A percentile compares a stretch with the other conserved stretches of the same genome.
Conservation (phyloP, 305 asterid genomes). For the Solanum hybrid region DNA sequence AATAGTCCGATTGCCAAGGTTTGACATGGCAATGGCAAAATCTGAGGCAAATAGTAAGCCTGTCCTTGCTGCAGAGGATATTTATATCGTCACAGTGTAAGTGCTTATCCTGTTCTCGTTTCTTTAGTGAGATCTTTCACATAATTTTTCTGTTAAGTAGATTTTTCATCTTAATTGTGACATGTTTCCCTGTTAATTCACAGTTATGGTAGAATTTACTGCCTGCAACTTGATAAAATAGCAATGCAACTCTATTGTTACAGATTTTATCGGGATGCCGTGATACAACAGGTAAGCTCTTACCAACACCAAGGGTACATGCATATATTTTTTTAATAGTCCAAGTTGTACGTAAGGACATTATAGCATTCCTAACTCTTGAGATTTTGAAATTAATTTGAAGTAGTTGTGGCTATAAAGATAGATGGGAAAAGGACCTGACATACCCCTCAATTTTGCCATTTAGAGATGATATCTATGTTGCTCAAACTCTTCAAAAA, state of each 20-base stretch:
- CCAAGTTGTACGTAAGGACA: neutral
- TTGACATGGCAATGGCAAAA: slow-evolving; percentile 82
- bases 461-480: neutral
- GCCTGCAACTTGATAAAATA: slow-evolving; percentile 86
- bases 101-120: slow-evolving; percentile 6
- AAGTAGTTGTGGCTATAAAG: neutral
- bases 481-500: neutral
- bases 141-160: neutral
- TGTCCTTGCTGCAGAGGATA: slow-evolving; percentile 77
- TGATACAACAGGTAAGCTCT: slow-evolving; percentile 67
- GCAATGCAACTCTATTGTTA: slow-evolving; percentile 73
- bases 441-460: neutral
- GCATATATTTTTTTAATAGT: neutral
- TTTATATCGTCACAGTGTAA: slow-evolving; percentile 81
- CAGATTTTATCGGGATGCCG: slow-evolving; percentile 92
- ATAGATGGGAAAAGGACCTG: neutral
- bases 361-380: neutral
- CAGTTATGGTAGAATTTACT: slow-evolving; percentile 96
- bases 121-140: neutral
- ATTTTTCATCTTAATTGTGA: slow-evolving; percentile 9
- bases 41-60: slow-evolving; percentile 69
- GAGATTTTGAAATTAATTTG: neutral
- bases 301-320: slow-evolving; percentile 4
- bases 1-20: slow-evolving; percentile 74
- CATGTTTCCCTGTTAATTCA: slow-evolving; percentile 21